These are phyloP conservation scores for Boletus tomentosulus DNA, from an alignment of 768 basidiomycete genomes.

Conservation along the genomic window DNA sequence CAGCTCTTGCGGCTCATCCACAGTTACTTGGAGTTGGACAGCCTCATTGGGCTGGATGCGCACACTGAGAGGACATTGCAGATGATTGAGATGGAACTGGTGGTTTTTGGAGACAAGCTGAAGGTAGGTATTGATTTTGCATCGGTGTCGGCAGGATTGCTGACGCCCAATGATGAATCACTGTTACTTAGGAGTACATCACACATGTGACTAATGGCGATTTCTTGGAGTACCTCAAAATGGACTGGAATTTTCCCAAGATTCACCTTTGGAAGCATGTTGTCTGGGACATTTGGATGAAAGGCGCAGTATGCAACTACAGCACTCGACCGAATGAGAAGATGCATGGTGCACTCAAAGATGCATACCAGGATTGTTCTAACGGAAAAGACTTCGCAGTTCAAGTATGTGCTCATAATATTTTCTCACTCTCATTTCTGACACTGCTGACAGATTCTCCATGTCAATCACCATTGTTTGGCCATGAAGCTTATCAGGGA, in stretches of 20 bases:
- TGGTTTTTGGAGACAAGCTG: constrained; percentile 8
- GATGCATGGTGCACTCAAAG: constrained; percentile 27
- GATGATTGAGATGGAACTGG: constrained; percentile 16
- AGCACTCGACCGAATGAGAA: constrained; percentile 33
- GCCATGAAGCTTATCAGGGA: background rate
- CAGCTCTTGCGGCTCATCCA: constrained; percentile 26
- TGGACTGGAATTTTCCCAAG: constrained; percentile 35
- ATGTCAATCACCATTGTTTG: background rate
- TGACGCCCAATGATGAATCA: no score
- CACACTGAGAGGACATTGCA: constrained; percentile 29
- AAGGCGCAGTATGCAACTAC: constrained; percentile 31
- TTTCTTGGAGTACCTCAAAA: background rate
- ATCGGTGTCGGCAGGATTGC: background rate
- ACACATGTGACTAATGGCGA: background rate
- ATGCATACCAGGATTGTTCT: background rate
- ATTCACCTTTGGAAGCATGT: constrained; percentile 30
- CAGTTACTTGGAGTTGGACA: constrained; percentile 30
- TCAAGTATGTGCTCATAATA: background rate
- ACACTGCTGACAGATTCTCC: background rate
- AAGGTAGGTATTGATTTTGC: background rate
- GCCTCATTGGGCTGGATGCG: constrained; percentile 26
- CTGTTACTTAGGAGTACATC: background rate
- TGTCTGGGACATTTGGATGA: constrained; percentile 28
- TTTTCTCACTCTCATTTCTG: no score
- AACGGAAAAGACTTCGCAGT: background rate